Evolutionary conservation across 176 grass and related monocot genomes (phyloP).

Genomic region (Eragrostis nindensis): DNA sequence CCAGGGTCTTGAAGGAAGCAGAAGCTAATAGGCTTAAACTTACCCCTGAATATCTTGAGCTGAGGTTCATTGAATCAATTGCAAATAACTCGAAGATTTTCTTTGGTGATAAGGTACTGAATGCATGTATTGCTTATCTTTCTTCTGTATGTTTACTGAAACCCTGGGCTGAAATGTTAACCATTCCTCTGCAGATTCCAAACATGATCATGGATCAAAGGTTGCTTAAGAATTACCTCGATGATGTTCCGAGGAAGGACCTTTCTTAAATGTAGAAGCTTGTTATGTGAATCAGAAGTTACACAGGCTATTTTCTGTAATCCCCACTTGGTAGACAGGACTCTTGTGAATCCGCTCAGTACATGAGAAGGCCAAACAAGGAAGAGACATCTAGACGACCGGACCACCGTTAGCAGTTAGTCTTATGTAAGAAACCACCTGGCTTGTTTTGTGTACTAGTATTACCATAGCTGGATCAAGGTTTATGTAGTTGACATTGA

Average conservation of each 20-base stretch:
- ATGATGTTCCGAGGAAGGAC: slow-evolving; percentile 42
- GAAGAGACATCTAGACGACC: slow-evolving; percentile 2
- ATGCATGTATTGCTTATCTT: not conserved
- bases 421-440: not conserved
- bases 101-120: slow-evolving; percentile 89
- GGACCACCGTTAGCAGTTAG: not conserved
- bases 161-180: slow-evolving; percentile 17
- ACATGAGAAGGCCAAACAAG: slow-evolving; percentile 17
- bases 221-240: slow-evolving; percentile 61
- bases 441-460: not conserved
- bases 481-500: not conserved
- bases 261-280: slow-evolving; percentile 29
- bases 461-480: slow-evolving; percentile 28
- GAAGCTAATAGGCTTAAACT: slow-evolving; percentile 94
- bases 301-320: slow-evolving; percentile 21
- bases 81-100: slow-evolving; percentile 98
- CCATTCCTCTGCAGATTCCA: slow-evolving; percentile 54
- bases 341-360: not conserved
- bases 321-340: slow-evolving; percentile 20
- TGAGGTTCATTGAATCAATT: slow-evolving; percentile 95
- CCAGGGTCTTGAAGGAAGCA: slow-evolving; percentile 88
- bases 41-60: slow-evolving; percentile 87
- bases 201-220: slow-evolving; percentile 91
- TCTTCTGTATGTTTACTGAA: slow-evolving; percentile 3
- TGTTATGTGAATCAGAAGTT: slow-evolving; percentile 18